Evolutionary conservation across 495 filamentous ascomycete genomes (phyloP), one percentile per base, ranked within the genome.

Genomic region (Rostrohypoxylon terebratum): DNA sequence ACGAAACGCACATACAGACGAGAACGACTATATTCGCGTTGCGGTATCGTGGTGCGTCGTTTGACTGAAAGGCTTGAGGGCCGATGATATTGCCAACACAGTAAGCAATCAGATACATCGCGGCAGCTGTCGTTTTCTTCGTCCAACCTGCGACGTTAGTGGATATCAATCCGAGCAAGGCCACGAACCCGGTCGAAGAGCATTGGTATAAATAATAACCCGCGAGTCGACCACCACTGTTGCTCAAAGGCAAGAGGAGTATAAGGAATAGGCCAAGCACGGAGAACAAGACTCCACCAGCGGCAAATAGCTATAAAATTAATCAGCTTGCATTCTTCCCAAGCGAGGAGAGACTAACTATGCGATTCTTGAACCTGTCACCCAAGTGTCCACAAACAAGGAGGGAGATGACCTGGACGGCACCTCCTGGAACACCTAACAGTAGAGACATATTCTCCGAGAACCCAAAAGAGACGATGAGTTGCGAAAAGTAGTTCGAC

Each of bases 111-210:
- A 93, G 77, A 65, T 90, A 92, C 58, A 93, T 76, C 0, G 89
- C 90, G 0, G 90, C 90, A 6, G 91, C 87, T 0, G 90, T 92
- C 0, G 90, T 92, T 78, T 92, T 92, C 81, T 92, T 92, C 9
- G 91, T 92, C 76, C 91, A 92, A 16, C 90, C 90, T 0, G 90
- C 88, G 6, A 92, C 86, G 68, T 93, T 92, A 20, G 85, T 87
- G 0, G 85, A 85, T 48, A 91, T 87, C 59, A 91, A 81, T 1
- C 87, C 86, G 60, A 90, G 80, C 0, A 80, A 78, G 47, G 87
- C 82, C 0, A 89, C 88, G 75, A 91, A 86, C 5, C 85, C 85
- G 14, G 87, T 90, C 1, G 90, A 83, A 57, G 78, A 82, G 7
- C 87, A 83, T 76, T 88, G 84, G 0, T 88, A 90, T 42, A 91